A percentile compares a stretch with the other conserved stretches of the same genome.
Evolutionary conservation across 352 stramenopile species (phyloP).

Genomic region (Elongisporangium senticosum): DNA sequence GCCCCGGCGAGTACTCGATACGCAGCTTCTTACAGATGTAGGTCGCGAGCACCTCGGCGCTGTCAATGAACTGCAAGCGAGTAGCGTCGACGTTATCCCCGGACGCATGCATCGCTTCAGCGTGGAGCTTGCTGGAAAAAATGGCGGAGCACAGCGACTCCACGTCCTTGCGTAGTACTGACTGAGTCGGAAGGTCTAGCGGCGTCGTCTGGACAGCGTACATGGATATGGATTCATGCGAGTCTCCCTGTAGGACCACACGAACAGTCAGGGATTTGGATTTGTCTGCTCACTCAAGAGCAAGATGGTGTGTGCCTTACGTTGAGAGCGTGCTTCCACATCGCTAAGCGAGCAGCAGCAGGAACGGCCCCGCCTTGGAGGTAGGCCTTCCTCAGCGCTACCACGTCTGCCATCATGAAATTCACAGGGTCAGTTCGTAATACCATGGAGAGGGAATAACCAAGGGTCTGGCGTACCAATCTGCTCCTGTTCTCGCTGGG

Average conservation of each 20-base stretch:
- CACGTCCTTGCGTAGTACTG: slow-evolving; percentile 58
- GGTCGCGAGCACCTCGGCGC: slow-evolving; percentile 62
- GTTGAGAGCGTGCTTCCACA: slow-evolving; percentile 57
- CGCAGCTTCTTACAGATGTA: slow-evolving; percentile 58
- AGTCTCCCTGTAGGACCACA: slow-evolving; percentile 7
- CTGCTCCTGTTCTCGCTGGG: slow-evolving; percentile 15
- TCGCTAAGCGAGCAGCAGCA: slow-evolving; percentile 29
- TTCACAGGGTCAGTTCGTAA: background rate
- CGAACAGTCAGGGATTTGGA: slow-evolving; percentile 2
- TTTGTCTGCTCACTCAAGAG: background rate
- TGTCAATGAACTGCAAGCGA: slow-evolving; percentile 72
- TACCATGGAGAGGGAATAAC: background rate
- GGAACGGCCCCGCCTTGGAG: slow-evolving; percentile 31
- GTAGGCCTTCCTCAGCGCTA: slow-evolving; percentile 20
- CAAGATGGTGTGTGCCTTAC: slow-evolving; percentile 4
- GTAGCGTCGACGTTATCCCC: slow-evolving; percentile 40
- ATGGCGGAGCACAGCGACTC: slow-evolving; percentile 56
- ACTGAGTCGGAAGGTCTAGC: slow-evolving; percentile 45
- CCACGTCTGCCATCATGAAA: slow-evolving; percentile 23
- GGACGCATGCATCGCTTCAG: slow-evolving; percentile 26
- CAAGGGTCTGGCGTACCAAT: slow-evolving; percentile 15
- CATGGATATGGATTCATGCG: slow-evolving; percentile 53
- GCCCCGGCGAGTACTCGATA: slow-evolving; percentile 44
- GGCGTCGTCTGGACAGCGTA: slow-evolving; percentile 65
- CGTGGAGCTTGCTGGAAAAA: slow-evolving; percentile 53